A percentile compares a stretch with the other conserved stretches of the same genome.
Conservation (phyloP, 306 rosid species). For the Rubus idaeus region DNA sequence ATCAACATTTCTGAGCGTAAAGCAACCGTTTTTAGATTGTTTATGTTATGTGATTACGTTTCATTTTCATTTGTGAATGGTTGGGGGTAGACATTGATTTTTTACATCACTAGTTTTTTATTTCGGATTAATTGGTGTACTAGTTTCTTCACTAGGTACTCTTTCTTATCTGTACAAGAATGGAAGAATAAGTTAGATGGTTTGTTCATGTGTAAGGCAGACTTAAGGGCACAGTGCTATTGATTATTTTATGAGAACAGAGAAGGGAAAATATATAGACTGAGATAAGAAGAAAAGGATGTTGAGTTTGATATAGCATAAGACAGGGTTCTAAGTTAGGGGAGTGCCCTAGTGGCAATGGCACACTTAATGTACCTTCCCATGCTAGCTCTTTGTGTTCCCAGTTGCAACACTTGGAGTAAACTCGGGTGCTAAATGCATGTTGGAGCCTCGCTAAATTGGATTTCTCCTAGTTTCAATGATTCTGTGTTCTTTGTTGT, state of each 20-base stretch:
- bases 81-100: not conserved
- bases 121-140: not conserved
- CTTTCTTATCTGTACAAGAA: not conserved
- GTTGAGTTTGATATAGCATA: not conserved
- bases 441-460: not conserved
- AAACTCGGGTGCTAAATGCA: no score
- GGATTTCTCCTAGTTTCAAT: not conserved
- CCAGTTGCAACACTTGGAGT: not conserved
- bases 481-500: not conserved
- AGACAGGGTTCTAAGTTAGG: not conserved
- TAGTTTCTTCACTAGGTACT: not conserved
- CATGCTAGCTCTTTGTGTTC: not conserved
- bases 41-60: no score
- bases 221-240: not conserved
- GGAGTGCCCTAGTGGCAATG: not conserved
- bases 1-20: not conserved
- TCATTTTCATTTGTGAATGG: no score
- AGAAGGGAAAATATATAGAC: not conserved
- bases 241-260: not conserved
- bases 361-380: not conserved
- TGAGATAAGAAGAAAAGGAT: not conserved
- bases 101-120: not conserved
- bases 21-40: not conserved
- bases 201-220: conserved; percentile 1
- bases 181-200: not conserved